phyloP scores from a whole-genome alignment of 2,329 filamentous ascomycete species.

The Exophiala calicioides region DNA sequence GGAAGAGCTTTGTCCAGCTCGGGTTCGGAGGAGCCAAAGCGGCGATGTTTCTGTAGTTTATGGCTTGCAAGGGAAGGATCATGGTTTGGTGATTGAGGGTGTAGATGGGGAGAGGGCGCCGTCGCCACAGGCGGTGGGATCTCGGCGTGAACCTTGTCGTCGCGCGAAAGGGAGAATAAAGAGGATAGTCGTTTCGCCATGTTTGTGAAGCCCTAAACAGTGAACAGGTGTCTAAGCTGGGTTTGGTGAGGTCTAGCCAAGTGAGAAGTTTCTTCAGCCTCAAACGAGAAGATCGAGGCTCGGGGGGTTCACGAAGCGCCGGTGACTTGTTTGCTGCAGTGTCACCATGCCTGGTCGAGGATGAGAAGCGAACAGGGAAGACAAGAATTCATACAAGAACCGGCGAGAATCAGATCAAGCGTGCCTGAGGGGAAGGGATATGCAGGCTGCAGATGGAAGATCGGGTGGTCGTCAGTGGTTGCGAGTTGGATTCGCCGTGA shows the following conservation, averaged over 20 bases:
- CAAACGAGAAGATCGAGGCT: too few species aligned
- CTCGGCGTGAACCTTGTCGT: conserved; percentile 20
- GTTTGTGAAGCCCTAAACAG: neutral
- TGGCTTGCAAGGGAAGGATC: conserved; percentile 2
- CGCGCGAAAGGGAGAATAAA: conserved; percentile 28
- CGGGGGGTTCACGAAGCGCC: conserved; percentile 1
- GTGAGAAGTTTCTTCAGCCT: too few species aligned
- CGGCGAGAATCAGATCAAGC: too few species aligned
- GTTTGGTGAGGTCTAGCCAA: neutral
- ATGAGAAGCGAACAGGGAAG: neutral
- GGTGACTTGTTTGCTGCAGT: neutral
- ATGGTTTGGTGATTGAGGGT: conserved; percentile 12
- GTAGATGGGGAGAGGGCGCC: conserved; percentile 1
- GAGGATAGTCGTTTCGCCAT: conserved; percentile 28
- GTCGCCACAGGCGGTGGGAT: neutral
- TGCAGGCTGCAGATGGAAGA: too few species aligned
- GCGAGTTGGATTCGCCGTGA: too few species aligned
- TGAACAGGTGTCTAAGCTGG: neutral
- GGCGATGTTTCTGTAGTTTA: conserved; percentile 25
- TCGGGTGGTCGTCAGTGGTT: too few species aligned
- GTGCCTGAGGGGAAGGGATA: too few species aligned
- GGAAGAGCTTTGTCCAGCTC: conserved; percentile 20
- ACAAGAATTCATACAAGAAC: neutral
- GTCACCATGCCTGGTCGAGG: neutral
- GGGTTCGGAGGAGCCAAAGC: conserved; percentile 21